Percentiles rank a stretch among this genome's conserved stretches.
Conservation (phyloP, 2,329 filamentous ascomycete species). For the Exophiala viscosa region DNA sequence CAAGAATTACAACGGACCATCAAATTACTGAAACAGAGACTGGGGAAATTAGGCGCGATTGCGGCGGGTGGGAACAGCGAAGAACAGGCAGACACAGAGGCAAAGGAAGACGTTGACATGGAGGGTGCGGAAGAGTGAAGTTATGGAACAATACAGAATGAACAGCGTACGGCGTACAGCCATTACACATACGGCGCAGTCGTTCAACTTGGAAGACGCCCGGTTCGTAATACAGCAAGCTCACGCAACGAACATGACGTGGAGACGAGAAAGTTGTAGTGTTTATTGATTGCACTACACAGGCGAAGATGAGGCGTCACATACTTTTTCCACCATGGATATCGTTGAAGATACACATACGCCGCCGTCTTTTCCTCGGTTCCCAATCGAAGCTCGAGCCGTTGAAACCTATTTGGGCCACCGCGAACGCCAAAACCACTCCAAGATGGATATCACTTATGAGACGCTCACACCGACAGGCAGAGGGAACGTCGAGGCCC, state of each 20-base stretch:
- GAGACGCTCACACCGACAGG: conserved; percentile 52
- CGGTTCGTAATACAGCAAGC: not conserved
- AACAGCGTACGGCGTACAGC: too few relatives aligned
- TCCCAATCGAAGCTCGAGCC: conserved; percentile 7
- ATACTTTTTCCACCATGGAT: conserved; percentile 5
- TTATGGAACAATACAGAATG: not conserved
- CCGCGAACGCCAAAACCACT: conserved; percentile 11
- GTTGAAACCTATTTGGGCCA: conserved; percentile 10
- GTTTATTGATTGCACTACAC: too few relatives aligned
- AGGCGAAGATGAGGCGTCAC: too few relatives aligned
- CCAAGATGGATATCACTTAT: not conserved
- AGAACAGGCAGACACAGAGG: not conserved
- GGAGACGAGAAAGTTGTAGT: not conserved
- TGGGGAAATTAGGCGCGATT: conserved; percentile 40
- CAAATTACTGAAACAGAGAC: conserved; percentile 37
- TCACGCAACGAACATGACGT: not conserved
- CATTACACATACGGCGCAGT: not conserved
- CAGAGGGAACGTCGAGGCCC: conserved; percentile 88
- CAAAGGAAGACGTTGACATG: not conserved
- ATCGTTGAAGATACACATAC: conserved; percentile 27
- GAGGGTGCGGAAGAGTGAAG: not conserved
- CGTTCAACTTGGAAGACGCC: not conserved
- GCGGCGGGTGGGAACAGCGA: conserved; percentile 3
- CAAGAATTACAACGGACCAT: conserved; percentile 40
- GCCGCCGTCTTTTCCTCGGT: not conserved